phyloP scores from a whole-genome alignment of 805 yeast species.

The Nematodospora valgi region DNA sequence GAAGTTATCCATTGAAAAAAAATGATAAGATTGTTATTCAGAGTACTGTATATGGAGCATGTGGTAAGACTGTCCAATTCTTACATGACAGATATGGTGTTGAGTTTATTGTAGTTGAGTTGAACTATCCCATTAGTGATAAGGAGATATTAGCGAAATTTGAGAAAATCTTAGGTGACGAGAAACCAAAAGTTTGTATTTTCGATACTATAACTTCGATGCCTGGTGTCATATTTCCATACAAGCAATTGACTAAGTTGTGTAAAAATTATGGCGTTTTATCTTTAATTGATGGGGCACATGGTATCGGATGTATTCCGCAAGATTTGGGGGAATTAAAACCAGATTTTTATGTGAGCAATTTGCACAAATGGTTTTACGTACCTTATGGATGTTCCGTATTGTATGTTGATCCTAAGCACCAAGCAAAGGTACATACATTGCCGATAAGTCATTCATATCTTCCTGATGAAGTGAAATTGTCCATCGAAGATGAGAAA shows the following conservation, averaged over 20 bases:
- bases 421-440: slow-evolving; percentile 50
- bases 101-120: slow-evolving; percentile 30
- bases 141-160: slow-evolving; percentile 24
- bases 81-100: slow-evolving; percentile 28
- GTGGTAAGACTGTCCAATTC: slow-evolving; percentile 49
- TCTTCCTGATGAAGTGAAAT: slow-evolving; percentile 26
- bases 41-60: slow-evolving; percentile 52
- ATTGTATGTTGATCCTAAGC: slow-evolving; percentile 52
- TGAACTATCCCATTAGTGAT: slow-evolving; percentile 45
- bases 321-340: slow-evolving; percentile 32
- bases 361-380: slow-evolving; percentile 68
- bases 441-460: slow-evolving; percentile 56
- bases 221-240: slow-evolving; percentile 65
- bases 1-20: slow-evolving; percentile 48
- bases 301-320: slow-evolving; percentile 55
- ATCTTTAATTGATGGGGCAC: slow-evolving; percentile 72
- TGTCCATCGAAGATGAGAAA: slow-evolving; percentile 17
- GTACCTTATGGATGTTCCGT: slow-evolving; percentile 58
- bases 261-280: slow-evolving; percentile 46
- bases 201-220: slow-evolving; percentile 59
- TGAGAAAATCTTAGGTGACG: slow-evolving; percentile 17
- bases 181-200: slow-evolving; percentile 39
- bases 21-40: slow-evolving; percentile 52
- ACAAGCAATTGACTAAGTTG: slow-evolving; percentile 39
- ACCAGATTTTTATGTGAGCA: slow-evolving; percentile 62